Evolutionary conservation across 164 flowering plant genomes (phyloP).

Genomic region (Sedum album): DNA sequence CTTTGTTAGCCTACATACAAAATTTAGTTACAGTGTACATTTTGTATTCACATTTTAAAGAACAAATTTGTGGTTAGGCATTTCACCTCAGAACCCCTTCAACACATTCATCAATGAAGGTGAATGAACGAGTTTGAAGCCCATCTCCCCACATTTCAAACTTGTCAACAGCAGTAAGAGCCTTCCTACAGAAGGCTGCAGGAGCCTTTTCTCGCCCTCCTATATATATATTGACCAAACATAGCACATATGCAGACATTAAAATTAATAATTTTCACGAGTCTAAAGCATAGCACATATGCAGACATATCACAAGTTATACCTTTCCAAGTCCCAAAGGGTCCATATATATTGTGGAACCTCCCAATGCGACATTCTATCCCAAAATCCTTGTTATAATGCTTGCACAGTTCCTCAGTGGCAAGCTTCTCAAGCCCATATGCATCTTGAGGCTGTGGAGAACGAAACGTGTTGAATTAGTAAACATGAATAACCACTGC

Average conservation of each 20-base stretch:
- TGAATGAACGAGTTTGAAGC: conserved; percentile 87
- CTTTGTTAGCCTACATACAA: neutral
- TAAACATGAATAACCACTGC: too few relatives aligned
- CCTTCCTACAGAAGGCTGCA: neutral
- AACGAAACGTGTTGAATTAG: too few relatives aligned
- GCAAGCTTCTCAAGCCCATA: too few relatives aligned
- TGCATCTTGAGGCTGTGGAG: too few relatives aligned
- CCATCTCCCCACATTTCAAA: conserved; percentile 96
- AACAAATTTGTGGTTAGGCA: neutral
- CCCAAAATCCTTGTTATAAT: too few relatives aligned
- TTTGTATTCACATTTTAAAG: too few relatives aligned
- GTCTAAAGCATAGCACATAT: neutral
- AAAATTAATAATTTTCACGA: neutral
- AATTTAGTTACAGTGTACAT: neutral
- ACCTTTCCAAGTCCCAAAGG: neutral
- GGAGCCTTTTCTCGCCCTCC: neutral
- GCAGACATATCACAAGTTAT: neutral
- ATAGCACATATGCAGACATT: neutral
- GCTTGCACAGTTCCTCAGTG: too few relatives aligned
- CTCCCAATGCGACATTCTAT: too few relatives aligned
- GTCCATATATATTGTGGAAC: too few relatives aligned
- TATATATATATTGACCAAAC: neutral
- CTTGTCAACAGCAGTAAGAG: neutral
- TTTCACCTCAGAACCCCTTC: conserved; percentile 51
- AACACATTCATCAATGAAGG: conserved; percentile 96